Evolutionary conservation across 345 rosid species (phyloP), one percentile per base, ranked within the genome.

Genomic region (Anastatica hierochuntica): DNA sequence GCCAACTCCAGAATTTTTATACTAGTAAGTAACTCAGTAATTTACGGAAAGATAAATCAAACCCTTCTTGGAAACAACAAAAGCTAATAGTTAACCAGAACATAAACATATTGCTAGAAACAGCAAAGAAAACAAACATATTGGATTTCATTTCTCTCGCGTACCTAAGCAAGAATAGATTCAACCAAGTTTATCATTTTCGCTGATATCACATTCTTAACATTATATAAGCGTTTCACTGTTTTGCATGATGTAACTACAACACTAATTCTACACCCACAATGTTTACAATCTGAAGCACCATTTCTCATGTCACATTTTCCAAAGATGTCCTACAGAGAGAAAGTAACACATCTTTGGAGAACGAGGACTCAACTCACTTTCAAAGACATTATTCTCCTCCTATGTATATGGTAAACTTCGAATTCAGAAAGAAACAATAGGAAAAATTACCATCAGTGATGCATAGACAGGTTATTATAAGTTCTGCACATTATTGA

Each of bases 261-360:
- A 16, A 20, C 16, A 48, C 39, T 47, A 47, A 33, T 40, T 21
- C 10, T 20, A 46, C 21, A 47, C 4, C n/a, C n/a, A n/a, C 20
- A 35, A 30, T 48, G 39, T 27, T 12, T 9, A 47, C 29, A 64
- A 48, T 64, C 39, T 55, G 17, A 34, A 30, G 38, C 43, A 48
- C 37, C 23, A 30, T 21, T 33, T 33, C 6, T 20, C 50, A 31
- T 43, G 12, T 31, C 14, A 43, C 61, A 6, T 4, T 3, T 14
- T 53, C 41, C n/a, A n/a, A 23, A 31, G 29, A 29, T 5, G 23
- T 16, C 33, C 27, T 11, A 43, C 34, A 9, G 5, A 41, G 26
- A 33, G 11, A 41, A 61, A 50, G 58, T 33, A 41, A 20, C 43
- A 14, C 46, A 24, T 47, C 10, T 55, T n/a, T 17, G 49, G 20